A percentile compares a stretch with the other conserved stretches of the same genome.
Evolutionary conservation across 2,329 filamentous ascomycete species (phyloP).

Genomic region (Fusarium floridanum): DNA sequence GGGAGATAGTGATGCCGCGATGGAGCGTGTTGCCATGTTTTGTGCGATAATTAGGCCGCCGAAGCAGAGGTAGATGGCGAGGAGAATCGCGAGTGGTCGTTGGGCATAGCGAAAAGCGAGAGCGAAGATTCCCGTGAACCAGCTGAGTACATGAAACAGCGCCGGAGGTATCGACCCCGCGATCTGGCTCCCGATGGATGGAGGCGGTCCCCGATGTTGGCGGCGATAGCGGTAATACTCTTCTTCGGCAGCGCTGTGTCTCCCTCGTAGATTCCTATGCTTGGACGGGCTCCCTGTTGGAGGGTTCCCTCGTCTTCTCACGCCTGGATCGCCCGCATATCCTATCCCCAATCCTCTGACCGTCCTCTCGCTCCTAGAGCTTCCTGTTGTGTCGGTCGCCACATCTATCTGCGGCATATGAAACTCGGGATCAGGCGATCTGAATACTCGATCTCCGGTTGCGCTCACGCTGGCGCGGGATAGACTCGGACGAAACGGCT

Average conservation of each 20-base stretch:
- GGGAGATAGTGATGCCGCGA: constrained; percentile 74
- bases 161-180: constrained; percentile 53
- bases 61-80: constrained; percentile 72
- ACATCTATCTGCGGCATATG: constrained; percentile 65
- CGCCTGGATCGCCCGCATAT: constrained; percentile 32
- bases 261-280: constrained; percentile 33
- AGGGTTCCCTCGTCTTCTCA: constrained; percentile 45
- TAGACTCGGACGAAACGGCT: constrained; percentile 68
- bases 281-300: constrained; percentile 43
- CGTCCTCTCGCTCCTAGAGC: constrained; percentile 51
- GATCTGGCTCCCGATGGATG: constrained; percentile 49
- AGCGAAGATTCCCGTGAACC: constrained; percentile 67
- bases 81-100: constrained; percentile 71
- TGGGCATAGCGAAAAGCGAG: constrained; percentile 73
- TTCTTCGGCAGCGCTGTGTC: constrained; percentile 33
- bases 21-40: constrained; percentile 72
- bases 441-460: constrained; percentile 41
- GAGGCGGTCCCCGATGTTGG: constrained; percentile 14
- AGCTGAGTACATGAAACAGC: constrained; percentile 58
- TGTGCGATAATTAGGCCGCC: constrained; percentile 70
- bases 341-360: constrained; percentile 46
- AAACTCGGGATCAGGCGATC: constrained; percentile 64
- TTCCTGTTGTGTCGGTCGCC: constrained; percentile 51
- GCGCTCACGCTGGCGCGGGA: constrained; percentile 52
- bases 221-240: constrained; percentile 23